phyloP scores from a whole-genome alignment of 305 asterid genomes.

The Solanum hybrid region DNA sequence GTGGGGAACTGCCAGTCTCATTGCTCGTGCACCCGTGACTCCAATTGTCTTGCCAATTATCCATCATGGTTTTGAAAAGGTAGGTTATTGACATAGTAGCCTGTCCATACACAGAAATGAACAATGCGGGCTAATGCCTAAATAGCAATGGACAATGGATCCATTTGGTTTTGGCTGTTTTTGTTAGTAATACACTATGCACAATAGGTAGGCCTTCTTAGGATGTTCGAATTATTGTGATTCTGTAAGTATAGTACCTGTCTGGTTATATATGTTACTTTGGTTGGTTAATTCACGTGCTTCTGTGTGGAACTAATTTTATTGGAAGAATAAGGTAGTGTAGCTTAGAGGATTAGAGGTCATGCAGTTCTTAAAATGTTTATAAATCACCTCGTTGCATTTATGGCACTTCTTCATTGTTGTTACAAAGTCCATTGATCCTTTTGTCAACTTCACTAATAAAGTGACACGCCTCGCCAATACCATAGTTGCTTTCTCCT shows the following conservation, averaged over 20 bases:
- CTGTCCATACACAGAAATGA: background rate
- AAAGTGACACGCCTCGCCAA: background rate
- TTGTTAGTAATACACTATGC: background rate
- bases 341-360: background rate
- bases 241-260: background rate
- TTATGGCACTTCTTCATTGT: background rate
- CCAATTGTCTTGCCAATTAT: slow-evolving; percentile 89
- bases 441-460: background rate
- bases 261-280: background rate
- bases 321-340: background rate
- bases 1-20: slow-evolving; percentile 99
- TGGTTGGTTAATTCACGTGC: background rate
- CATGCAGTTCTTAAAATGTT: background rate
- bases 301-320: background rate
- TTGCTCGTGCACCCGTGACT: slow-evolving; percentile 83
- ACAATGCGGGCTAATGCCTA: background rate
- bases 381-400: no score
- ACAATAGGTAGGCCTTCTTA: background rate
- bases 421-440: background rate
- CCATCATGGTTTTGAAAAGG: slow-evolving; percentile 91
- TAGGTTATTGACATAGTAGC: slow-evolving; percentile 9
- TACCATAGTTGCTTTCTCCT: background rate
- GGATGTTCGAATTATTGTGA: background rate
- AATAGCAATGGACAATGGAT: background rate
- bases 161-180: background rate